These are phyloP conservation scores for Gymnopus androsaceus DNA, from an alignment of 1,284 basidiomycete genomes.

Conservation along the genomic window DNA sequence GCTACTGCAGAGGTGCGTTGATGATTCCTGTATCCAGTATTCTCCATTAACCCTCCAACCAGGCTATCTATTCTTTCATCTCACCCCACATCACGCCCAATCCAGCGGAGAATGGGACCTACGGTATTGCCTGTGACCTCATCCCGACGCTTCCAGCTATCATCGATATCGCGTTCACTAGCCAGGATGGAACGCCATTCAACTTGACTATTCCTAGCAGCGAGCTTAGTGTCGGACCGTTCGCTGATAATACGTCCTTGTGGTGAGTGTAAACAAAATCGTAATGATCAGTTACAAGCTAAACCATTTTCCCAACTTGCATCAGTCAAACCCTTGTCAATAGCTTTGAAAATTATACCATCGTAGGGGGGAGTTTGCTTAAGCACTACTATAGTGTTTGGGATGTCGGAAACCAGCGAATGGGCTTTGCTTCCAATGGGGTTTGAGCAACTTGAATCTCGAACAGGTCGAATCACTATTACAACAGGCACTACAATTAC, in stretches of 20 bases:
- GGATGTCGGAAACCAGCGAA: slow-evolving; percentile 48
- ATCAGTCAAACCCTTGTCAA: slow-evolving; percentile 62
- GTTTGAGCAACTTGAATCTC: too few species aligned
- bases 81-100: slow-evolving; percentile 56
- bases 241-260: slow-evolving; percentile 43
- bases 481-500: too few species aligned
- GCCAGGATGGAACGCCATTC: slow-evolving; percentile 45
- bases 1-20: slow-evolving; percentile 47
- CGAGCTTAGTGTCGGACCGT: slow-evolving; percentile 58
- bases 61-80: slow-evolving; percentile 59
- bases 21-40: too few species aligned
- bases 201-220: slow-evolving; percentile 58
- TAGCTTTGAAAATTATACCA: slow-evolving; percentile 48
- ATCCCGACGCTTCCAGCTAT: slow-evolving; percentile 47
- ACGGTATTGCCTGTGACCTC: slow-evolving; percentile 52
- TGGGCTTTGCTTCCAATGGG: slow-evolving; percentile 60
- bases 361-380: slow-evolving; percentile 53
- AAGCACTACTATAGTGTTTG: slow-evolving; percentile 62
- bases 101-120: slow-evolving; percentile 51
- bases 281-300: too few species aligned
- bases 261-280: too few species aligned
- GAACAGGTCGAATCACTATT: too few species aligned
- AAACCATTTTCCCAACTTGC: too few species aligned
- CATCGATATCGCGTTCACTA: slow-evolving; percentile 55
- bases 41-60: too few species aligned